Evolutionary conservation across 495 filamentous ascomycete genomes (phyloP).

Genomic region (Aspergillus egyptiacus): DNA sequence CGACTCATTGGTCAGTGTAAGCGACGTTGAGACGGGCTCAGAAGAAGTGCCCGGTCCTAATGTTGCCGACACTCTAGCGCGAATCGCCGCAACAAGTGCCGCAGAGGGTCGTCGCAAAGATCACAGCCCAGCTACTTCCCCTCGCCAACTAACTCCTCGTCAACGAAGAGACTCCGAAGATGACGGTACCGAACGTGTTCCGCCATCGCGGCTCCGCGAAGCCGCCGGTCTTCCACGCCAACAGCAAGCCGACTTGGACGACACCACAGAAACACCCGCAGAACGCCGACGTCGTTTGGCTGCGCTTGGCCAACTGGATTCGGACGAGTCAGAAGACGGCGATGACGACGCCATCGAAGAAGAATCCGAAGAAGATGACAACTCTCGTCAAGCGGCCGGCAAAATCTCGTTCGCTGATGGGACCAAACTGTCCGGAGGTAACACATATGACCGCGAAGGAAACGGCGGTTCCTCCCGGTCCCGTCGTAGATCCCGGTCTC

Average conservation of each 20-base stretch:
- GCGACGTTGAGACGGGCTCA: constrained; percentile 24
- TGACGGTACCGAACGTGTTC: constrained; percentile 51
- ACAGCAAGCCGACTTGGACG: constrained; percentile 30
- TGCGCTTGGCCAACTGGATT: constrained; percentile 64
- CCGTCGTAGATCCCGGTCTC: constrained; percentile 4
- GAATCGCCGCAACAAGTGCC: constrained; percentile 36
- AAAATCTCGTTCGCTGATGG: constrained; percentile 34
- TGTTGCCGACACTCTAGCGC: constrained; percentile 40
- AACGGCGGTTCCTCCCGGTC: constrained; percentile 8
- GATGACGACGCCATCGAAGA: constrained; percentile 27
- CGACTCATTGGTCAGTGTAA: constrained; percentile 27
- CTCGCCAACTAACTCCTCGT: constrained; percentile 22
- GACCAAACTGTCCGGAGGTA: constrained; percentile 18
- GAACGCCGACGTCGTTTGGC: constrained; percentile 78
- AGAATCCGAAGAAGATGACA: constrained; percentile 41
- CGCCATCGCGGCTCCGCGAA: constrained; percentile 37
- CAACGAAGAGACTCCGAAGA: constrained; percentile 49
- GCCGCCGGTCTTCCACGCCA: constrained; percentile 27
- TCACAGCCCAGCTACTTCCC: constrained; percentile 24
- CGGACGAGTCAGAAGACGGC: constrained; percentile 53
- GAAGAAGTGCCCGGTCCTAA: constrained; percentile 39
- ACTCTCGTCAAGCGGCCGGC: constrained; percentile 16
- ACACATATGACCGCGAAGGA: constrained; percentile 12
- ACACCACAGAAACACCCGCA: constrained; percentile 69
- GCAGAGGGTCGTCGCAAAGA: constrained; percentile 47